Base-by-base conservation (phyloP, 2,329 filamentous ascomycete genomes). In the Fonsecaea monophora region DNA sequence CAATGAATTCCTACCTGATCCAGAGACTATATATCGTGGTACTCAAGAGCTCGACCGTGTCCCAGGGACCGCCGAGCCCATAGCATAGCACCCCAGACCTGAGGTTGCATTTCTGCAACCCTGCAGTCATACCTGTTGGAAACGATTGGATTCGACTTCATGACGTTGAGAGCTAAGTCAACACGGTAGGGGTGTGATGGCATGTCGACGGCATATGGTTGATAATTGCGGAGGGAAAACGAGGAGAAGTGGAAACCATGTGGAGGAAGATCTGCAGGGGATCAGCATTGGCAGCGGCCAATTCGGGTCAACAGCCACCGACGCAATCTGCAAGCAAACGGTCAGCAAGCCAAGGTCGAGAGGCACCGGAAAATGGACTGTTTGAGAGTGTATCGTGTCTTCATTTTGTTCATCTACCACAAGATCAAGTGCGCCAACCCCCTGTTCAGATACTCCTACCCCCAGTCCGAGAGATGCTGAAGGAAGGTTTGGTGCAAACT, bases 401-500 rank as follows among this genome's bases (percentile, higher is more conserved):
- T 15, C 53, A 62, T 56, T 62, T 62, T 56, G 37, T 55, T 56
- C 37, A 34, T 38, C 30, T 37, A 55, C 34, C 38, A 15, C 25
- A 30, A 37, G 38, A 48, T 53, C 50, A 34, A 42, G 18, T 35
- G 35, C 35, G 21, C 48, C 48, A 32, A 25, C 18, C 18, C 25
- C 9, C 32, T 13, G 54, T 9, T 35, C 15, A 50, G 12, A 38
- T 57, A 53, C 48, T 10, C 34, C 59, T 13, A 38, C 37, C 48
- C 58, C 45, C 25, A 35, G 53, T 58, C 54, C 45, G 35, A 66
- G 45, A 66, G 60, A 66, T 66, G 64, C 64, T 59, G 54, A 58
- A 64, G 53, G 35, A 53, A 59, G 37, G 34, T 61, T 66, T 38
- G 60, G 34, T 67, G 45, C 30, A 61, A 53, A 68, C 66, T 68